Evolutionary conservation across 2,329 filamentous ascomycete species (phyloP).

Genomic region (Penicillium oxalicum): DNA sequence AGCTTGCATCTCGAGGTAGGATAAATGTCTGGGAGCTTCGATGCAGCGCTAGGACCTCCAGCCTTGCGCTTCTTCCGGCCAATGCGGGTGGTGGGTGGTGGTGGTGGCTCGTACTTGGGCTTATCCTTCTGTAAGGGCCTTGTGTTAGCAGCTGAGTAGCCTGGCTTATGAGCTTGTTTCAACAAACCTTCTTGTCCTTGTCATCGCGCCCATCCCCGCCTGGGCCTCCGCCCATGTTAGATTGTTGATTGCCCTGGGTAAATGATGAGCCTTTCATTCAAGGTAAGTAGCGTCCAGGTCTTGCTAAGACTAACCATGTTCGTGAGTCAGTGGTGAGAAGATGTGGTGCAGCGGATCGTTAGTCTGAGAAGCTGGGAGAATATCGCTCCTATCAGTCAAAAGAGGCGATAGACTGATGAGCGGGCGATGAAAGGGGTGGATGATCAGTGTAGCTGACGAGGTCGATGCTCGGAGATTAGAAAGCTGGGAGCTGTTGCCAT

Average conservation of each 20-base stretch:
- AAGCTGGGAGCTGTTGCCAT: constrained; percentile 23
- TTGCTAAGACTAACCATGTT: constrained; percentile 31
- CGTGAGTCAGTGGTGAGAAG: constrained; percentile 19
- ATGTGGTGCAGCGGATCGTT: constrained; percentile 10
- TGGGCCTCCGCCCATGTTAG: constrained; percentile 70
- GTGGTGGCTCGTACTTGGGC: constrained; percentile 98
- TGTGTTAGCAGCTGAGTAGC: constrained; percentile 10
- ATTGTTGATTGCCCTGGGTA: constrained; percentile 55
- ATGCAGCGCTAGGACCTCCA: constrained; percentile 85
- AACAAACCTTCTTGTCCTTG: constrained; percentile 82
- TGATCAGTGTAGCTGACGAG: constrained; percentile 12
- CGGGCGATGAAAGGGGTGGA: constrained; percentile 9
- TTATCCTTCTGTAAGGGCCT: constrained; percentile 77
- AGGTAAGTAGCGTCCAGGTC: constrained; percentile 4
- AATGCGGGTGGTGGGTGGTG: constrained; percentile 91
- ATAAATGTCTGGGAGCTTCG: constrained; percentile 89
- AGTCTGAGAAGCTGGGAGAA: neutral
- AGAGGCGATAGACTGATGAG: neutral
- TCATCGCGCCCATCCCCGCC: constrained; percentile 73
- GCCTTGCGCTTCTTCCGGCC: constrained; percentile 98
- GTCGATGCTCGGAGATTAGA: constrained; percentile 14
- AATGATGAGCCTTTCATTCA: constrained; percentile 18
- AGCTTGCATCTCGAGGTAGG: constrained; percentile 97
- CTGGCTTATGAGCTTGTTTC: neutral
- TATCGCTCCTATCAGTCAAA: too few species aligned